These are phyloP conservation scores for Baorangia bicolor DNA, from an alignment of 768 basidiomycete genomes.

Conservation along the genomic window DNA sequence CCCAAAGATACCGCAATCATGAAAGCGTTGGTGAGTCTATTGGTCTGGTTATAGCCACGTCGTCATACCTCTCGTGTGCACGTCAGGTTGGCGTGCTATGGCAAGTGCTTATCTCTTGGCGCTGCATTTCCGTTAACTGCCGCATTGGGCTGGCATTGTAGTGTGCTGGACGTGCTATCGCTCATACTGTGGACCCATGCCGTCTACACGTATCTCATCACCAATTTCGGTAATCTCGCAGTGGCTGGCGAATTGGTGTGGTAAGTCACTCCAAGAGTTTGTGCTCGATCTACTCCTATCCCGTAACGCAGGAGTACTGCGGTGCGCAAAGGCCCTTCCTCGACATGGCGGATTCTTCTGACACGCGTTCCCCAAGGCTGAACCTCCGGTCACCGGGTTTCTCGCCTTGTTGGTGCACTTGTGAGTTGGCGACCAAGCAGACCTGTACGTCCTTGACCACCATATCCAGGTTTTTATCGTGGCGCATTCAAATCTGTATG, in stretches of 20 bases:
- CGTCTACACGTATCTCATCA: not conserved
- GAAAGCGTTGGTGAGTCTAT: not conserved
- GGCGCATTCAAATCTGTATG: slow-evolving; percentile 4
- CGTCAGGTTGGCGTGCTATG: not conserved
- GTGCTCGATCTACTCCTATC: not conserved
- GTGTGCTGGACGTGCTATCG: not conserved
- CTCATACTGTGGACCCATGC: not conserved
- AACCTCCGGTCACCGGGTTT: not conserved
- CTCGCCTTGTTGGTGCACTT: slow-evolving; percentile 1
- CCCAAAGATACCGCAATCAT: not conserved
- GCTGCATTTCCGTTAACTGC: not conserved
- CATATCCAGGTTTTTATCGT: not conserved
- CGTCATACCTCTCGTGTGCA: not conserved
- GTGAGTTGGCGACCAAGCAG: not conserved
- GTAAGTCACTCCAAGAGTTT: not conserved
- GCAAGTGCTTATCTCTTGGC: not conserved
- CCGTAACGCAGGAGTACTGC: not conserved
- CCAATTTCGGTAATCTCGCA: not conserved
- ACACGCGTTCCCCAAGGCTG: not conserved
- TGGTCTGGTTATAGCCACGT: no score
- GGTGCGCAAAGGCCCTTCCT: not conserved
- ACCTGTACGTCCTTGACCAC: not conserved
- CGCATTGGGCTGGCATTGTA: not conserved
- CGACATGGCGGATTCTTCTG: not conserved
- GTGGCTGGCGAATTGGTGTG: not conserved